Evolutionary conservation across 2,329 filamentous ascomycete genomes (phyloP).

Genomic region (Pezicula radicicola): DNA sequence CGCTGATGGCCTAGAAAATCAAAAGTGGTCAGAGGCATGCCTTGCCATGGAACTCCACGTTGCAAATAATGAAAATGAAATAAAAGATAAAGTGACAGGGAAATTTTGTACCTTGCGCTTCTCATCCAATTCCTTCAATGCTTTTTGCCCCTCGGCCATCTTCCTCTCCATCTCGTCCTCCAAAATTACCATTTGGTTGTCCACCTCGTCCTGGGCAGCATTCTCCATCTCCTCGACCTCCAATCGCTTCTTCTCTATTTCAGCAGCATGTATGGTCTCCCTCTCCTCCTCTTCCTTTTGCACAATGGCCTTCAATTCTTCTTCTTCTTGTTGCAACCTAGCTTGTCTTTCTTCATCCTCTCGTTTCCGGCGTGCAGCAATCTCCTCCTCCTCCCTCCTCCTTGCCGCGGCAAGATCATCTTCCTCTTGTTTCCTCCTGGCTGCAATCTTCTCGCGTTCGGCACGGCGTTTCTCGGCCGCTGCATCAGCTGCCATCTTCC

Average conservation of each 20-base stretch:
- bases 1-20: slow-evolving; percentile 20
- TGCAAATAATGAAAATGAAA: background rate
- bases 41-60: background rate
- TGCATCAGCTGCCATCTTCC: background rate
- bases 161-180: slow-evolving; percentile 24
- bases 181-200: slow-evolving; percentile 20
- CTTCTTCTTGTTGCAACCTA: slow-evolving; percentile 3
- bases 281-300: slow-evolving; percentile 13
- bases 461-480: background rate
- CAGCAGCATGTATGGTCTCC: slow-evolving; percentile 11
- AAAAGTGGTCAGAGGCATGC: background rate
- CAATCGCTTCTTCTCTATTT: slow-evolving; percentile 14
- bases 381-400: slow-evolving; percentile 5
- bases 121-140: slow-evolving; percentile 20
- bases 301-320: slow-evolving; percentile 6
- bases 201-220: slow-evolving; percentile 14
- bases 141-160: slow-evolving; percentile 19
- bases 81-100: background rate
- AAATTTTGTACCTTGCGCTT: slow-evolving; percentile 14
- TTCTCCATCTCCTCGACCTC: slow-evolving; percentile 16
- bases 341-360: slow-evolving; percentile 5
- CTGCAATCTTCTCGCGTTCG: background rate
- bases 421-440: slow-evolving; percentile 5
- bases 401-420: background rate
- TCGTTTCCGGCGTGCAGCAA: slow-evolving; percentile 2